Percentiles rank a stretch among this genome's conserved stretches.
These are phyloP conservation scores for Aspergillus thermomutatus DNA, from an alignment of 2,329 filamentous ascomycete species.

Conservation along the genomic window DNA sequence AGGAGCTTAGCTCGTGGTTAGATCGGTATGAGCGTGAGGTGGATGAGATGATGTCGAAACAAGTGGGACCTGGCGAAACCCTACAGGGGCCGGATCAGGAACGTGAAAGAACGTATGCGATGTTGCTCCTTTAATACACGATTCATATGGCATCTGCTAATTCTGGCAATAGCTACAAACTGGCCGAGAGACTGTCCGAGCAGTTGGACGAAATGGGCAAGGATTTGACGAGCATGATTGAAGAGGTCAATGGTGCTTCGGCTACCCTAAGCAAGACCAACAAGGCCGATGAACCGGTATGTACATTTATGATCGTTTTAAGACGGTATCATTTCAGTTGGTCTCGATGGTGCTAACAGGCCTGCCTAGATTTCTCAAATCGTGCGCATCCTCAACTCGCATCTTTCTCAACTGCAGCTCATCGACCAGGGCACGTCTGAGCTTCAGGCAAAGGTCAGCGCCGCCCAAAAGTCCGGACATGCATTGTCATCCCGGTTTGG, in stretches of 20 bases:
- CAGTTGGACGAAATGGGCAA: conserved; percentile 90
- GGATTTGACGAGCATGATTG: conserved; percentile 92
- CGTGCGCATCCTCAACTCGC: conserved; percentile 88
- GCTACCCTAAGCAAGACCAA: conserved; percentile 81
- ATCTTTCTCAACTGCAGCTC: conserved; percentile 86
- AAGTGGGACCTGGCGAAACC: conserved; percentile 71
- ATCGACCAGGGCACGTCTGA: conserved; percentile 83
- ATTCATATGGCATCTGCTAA: conserved; percentile 17
- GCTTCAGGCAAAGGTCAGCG: conserved; percentile 76
- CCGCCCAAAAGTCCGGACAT: conserved; percentile 75
- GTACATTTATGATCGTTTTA: conserved; percentile 34
- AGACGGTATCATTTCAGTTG: background rate
- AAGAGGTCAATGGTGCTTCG: conserved; percentile 95
- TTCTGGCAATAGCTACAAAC: conserved; percentile 61
- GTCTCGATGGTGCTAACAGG: conserved; percentile 9
- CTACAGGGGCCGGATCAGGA: conserved; percentile 90
- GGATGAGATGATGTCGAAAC: conserved; percentile 78
- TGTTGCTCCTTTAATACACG: background rate
- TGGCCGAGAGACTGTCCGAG: conserved; percentile 89
- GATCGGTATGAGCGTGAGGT: conserved; percentile 90
- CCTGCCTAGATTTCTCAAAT: conserved; percentile 77
- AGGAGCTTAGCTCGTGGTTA: conserved; percentile 82
- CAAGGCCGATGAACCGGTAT: conserved; percentile 82
- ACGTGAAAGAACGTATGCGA: conserved; percentile 76
- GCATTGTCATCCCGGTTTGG: conserved; percentile 44